These are phyloP conservation scores for Exophiala bonariae DNA, from an alignment of 2,329 filamentous ascomycete species.

Conservation along the genomic window DNA sequence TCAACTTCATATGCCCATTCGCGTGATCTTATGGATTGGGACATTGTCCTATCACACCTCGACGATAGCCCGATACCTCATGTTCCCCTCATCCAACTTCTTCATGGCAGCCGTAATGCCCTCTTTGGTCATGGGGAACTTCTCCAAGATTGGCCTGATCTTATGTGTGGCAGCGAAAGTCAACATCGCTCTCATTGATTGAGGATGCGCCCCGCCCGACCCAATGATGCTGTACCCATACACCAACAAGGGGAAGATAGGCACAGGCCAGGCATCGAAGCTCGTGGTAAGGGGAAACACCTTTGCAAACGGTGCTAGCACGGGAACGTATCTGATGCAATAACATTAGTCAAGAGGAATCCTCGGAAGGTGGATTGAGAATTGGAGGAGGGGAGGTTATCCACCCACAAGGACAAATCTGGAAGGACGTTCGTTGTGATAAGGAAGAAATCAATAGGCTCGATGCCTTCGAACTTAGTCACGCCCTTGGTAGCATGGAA, in stretches of 20 bases:
- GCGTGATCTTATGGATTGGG: neutral
- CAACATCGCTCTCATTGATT: conserved; percentile 64
- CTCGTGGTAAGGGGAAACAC: conserved; percentile 38
- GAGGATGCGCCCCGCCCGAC: conserved; percentile 38
- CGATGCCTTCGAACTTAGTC: conserved; percentile 33
- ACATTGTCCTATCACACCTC: conserved; percentile 4
- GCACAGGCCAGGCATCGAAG: conserved; percentile 16
- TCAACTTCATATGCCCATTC: neutral
- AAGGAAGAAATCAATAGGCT: conserved; percentile 32
- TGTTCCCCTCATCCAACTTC: conserved; percentile 48
- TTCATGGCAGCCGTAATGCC: conserved; percentile 50
- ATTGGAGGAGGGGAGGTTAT: too few species aligned
- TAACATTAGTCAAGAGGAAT: neutral
- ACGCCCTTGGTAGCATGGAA: conserved; percentile 59
- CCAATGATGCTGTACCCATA: conserved; percentile 16
- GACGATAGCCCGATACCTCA: conserved; percentile 49
- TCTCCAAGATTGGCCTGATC: conserved; percentile 66
- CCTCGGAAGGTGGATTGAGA: too few species aligned
- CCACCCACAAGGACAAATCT: conserved; percentile 36
- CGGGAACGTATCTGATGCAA: conserved; percentile 28
- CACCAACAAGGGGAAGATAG: conserved; percentile 11
- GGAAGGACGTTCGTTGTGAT: conserved; percentile 41
- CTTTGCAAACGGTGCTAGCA: conserved; percentile 33
- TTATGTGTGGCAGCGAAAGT: conserved; percentile 62
- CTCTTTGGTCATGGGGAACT: conserved; percentile 57